These are phyloP conservation scores for Irpex sp. DNA, from an alignment of 1,284 basidiomycete genomes.

Conservation along the genomic window DNA sequence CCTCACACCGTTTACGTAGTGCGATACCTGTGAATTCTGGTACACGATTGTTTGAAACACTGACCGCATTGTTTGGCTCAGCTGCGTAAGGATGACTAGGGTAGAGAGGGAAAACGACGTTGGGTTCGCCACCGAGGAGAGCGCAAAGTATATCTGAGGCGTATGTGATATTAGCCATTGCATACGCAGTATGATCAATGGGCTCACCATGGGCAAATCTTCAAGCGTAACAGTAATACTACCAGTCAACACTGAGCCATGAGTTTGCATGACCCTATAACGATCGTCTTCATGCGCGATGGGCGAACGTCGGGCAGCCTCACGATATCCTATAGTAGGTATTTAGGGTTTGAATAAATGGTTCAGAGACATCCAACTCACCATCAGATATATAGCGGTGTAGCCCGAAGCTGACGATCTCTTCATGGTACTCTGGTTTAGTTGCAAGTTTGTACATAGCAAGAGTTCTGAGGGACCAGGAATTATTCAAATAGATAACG, in stretches of 20 bases:
- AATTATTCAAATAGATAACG: background rate
- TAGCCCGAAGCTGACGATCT: slow-evolving; percentile 8
- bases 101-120: background rate
- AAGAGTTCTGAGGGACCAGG: background rate
- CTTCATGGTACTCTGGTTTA: slow-evolving; percentile 7
- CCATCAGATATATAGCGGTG: slow-evolving; percentile 9
- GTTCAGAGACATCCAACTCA: background rate
- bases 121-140: background rate
- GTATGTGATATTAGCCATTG: too few relatives aligned
- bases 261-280: background rate
- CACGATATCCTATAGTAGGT: background rate
- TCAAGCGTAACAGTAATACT: background rate
- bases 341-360: background rate
- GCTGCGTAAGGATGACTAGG: background rate
- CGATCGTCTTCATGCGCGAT: background rate
- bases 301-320: background rate
- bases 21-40: background rate
- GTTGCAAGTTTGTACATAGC: slow-evolving; percentile 14
- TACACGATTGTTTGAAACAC: background rate
- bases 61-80: slow-evolving; percentile 4
- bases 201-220: background rate
- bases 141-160: background rate
- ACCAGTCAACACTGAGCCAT: background rate
- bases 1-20: slow-evolving; percentile 5
- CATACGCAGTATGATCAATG: too few relatives aligned